A percentile compares a stretch with the other conserved stretches of the same genome.
These are phyloP conservation scores for Carex littledalei DNA, from an alignment of 176 grass and related monocot species.

Conservation along the genomic window DNA sequence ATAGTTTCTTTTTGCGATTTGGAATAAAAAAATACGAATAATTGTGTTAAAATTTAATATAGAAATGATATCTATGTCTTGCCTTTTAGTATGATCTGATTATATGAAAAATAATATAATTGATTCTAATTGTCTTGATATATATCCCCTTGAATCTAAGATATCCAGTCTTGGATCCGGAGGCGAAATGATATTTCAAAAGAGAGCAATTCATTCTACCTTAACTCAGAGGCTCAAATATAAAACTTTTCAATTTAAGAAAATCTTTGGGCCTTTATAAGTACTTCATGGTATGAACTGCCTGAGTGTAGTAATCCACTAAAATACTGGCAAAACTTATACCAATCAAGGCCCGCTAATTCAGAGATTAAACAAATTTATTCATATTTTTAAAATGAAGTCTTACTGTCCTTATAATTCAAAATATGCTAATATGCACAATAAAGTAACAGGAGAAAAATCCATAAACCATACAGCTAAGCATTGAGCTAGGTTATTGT, in stretches of 20 bases:
- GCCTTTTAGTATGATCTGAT: too few relatives aligned
- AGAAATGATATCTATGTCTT: too few relatives aligned
- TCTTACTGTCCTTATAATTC: not conserved
- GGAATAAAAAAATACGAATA: too few relatives aligned
- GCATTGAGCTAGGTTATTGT: slow-evolving; percentile 7
- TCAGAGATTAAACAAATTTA: not conserved
- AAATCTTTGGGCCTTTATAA: not conserved
- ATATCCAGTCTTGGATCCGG: not conserved
- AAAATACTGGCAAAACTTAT: not conserved
- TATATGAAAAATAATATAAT: too few relatives aligned
- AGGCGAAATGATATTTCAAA: not conserved
- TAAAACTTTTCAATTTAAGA: not conserved
- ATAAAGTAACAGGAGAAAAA: not conserved
- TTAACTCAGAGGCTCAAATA: not conserved
- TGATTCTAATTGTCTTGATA: too few relatives aligned
- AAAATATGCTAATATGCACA: not conserved
- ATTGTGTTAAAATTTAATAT: too few relatives aligned
- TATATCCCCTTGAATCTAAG: not conserved
- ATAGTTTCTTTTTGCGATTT: too few relatives aligned
- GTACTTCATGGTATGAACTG: not conserved
- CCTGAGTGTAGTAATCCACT: not conserved
- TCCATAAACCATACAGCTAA: not conserved
- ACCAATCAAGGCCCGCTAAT: not conserved
- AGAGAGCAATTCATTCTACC: not conserved
- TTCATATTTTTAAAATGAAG: not conserved